These are phyloP conservation scores for Mayamaea pseudoterrestris DNA, from an alignment of 108 stramenopile species.

Conservation along the genomic window DNA sequence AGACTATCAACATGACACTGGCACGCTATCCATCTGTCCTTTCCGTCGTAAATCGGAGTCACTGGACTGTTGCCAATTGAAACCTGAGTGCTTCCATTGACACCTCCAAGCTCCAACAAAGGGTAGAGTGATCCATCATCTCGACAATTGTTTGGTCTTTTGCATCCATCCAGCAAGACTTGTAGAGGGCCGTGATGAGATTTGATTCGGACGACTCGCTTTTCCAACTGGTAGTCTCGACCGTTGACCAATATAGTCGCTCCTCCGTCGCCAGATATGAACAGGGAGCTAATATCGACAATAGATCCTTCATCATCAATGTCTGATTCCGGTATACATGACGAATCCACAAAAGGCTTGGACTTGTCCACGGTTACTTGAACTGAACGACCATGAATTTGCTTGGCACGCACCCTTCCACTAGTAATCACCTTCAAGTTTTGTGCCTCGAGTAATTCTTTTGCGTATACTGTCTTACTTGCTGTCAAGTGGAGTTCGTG, in stretches of 20 bases:
- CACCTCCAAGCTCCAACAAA: constrained; percentile 70
- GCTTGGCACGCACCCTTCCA: constrained; percentile 51
- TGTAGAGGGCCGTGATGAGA: constrained; percentile 57
- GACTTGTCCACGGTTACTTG: constrained; percentile 14
- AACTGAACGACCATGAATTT: constrained; percentile 50
- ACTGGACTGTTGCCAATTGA: background rate
- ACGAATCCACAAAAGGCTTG: background rate
- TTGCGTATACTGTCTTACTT: constrained; percentile 22
- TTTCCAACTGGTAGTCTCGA: background rate
- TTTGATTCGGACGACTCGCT: constrained; percentile 53
- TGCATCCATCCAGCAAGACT: constrained; percentile 19
- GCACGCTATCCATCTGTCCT: constrained; percentile 14
- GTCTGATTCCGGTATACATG: constrained; percentile 19
- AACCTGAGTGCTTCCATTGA: constrained; percentile 80
- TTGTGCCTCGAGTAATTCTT: constrained; percentile 55
- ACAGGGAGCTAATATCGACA: constrained; percentile 70
- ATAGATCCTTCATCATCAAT: constrained; percentile 58
- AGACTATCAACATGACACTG: constrained; percentile 71
- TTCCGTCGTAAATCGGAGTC: background rate
- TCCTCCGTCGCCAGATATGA: constrained; percentile 24
- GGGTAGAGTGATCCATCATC: background rate
- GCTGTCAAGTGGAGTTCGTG: constrained; percentile 39
- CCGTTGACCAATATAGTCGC: constrained; percentile 1
- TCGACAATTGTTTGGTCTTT: background rate
- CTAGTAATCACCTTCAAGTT: constrained; percentile 21